Base-by-base conservation (phyloP, 495 filamentous ascomycete species). In the Aspergillus avenaceus region DNA sequence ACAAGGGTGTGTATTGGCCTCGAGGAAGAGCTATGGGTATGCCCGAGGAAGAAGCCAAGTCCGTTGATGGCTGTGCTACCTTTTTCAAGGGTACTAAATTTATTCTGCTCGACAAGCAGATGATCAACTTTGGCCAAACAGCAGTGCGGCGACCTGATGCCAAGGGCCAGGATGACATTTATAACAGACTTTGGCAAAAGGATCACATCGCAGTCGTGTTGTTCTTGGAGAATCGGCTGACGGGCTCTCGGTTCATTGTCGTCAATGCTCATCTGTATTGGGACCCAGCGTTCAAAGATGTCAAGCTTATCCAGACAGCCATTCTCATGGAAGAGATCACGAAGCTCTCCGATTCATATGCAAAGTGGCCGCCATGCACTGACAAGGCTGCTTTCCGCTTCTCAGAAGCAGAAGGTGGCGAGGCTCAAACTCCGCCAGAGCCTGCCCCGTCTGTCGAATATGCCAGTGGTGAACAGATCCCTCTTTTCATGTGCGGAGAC, bases 161-260 rank as follows among this genome's bases (percentile, higher is more conserved):
- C 79, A 97, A 97, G 69, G 85, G 88, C 27, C 86, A 91, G 45
- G 87, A 92, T 59, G 95, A 98, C 58, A 90, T 97, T 51, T 97
- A 93, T 76, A 97, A 98, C 63, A 85, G 93, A 11, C 83, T 97
- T 14, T 97, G 97, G 93, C 91, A 91, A 50, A 87, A 91, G 70
- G 93, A 98, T 71, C 88, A 97, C 60, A 95, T 98, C 58, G 92
- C 87, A 11, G 82, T 96, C 16, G 80, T 95, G 23, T 77, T 87
- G 47, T 93, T 98, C 69, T 78, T 97, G 43, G 95, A 97, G 66
- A 96, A 96, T 58, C 79, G 90, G 13, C 69, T 76, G 49, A 97
- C 91, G 2, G 93, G 93, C 2, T 81, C 88, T 1, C 84, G 95
- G 13, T 73, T 97, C 50, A 95, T 98, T 41, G 84, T 97, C 9